Evolutionary conservation across 2,329 filamentous ascomycete genomes (phyloP), one percentile per base, ranked within the genome.

Genomic region (Fusarium mangiferae): DNA sequence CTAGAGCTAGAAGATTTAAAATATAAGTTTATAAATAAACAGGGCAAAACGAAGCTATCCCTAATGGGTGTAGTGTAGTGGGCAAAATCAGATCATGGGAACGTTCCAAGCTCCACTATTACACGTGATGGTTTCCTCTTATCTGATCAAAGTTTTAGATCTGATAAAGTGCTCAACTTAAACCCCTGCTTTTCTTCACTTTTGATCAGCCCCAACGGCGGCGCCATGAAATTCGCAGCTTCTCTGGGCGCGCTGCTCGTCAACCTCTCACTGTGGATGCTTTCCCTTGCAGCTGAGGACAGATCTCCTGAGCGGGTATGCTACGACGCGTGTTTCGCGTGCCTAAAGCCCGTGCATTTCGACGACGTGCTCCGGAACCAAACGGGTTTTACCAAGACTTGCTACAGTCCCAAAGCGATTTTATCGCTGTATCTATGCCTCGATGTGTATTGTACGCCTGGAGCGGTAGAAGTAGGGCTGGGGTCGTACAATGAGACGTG

Each of bases 371-470:
- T 75, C 7, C 36, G 62, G 22, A 66, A 73, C 7, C 66, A 71
- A 24, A 74, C 75, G 11, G 72, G 71, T 13, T 60, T 68, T 11
- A 68, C 71, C 20, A 67, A 69, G 20, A 57, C 74, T 4, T 85
- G 83, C 63, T 68, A 77, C 36, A 84, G 81, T 38, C 71, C 62
- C 1, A 70, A 79, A 35, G 70, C 74, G 4, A 68, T 80, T 6
- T 13, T 72, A 3, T 84, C 83, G 6, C 70, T 84, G 14, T 84
- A 82, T 22, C 65, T 86, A 0, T 87, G 85, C 42, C 49, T 83
- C 17, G 70, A 77, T 8, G 70, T 80, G 7, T 81, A 83, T 73
- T 86, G 85, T 68, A 71, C 72, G 36, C 66, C 68, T 6, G 75
- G 70, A 2, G 78, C 79, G 6, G 68, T 77, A 14, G 66, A 68